Percentiles rank a stretch among this genome's conserved stretches.
Evolutionary conservation across 78 protist genomes (phyloP).

Genomic region (Dictyostelium intermedium): DNA sequence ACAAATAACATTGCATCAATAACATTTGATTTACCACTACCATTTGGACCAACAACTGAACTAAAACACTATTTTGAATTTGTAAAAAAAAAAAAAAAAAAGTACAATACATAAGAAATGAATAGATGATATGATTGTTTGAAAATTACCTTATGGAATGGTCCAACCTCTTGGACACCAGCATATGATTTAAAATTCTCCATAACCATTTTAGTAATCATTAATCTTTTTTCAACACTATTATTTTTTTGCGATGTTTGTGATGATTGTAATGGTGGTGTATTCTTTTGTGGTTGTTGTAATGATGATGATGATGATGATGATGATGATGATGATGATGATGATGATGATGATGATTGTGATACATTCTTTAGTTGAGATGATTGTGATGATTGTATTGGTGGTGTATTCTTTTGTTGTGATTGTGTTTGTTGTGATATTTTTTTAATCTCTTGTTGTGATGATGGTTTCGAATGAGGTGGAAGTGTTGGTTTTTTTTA

Average conservation of each 20-base stretch:
- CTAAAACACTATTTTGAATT: slow-evolving; percentile 88
- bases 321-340: no score
- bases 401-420: neutral
- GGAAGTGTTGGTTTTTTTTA: neutral
- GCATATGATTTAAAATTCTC: slow-evolving; percentile 99
- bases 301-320: neutral
- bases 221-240: slow-evolving; percentile 81
- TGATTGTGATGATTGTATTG: neutral
- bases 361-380: neutral
- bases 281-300: neutral
- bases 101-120: neutral
- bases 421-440: neutral
- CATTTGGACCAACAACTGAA: slow-evolving; percentile 99
- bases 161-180: slow-evolving; percentile 94
- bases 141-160: slow-evolving; percentile 93
- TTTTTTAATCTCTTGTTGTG: neutral
- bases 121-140: neutral
- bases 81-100: neutral
- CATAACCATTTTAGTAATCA: slow-evolving; percentile 92
- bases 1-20: slow-evolving; percentile 99
- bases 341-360: no score
- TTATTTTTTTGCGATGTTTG: neutral
- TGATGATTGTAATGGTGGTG: neutral
- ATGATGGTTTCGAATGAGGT: neutral
- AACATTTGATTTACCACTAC: slow-evolving; percentile 99